phyloP scores from a whole-genome alignment of 106 monocot species.

The Allium cepa region DNA sequence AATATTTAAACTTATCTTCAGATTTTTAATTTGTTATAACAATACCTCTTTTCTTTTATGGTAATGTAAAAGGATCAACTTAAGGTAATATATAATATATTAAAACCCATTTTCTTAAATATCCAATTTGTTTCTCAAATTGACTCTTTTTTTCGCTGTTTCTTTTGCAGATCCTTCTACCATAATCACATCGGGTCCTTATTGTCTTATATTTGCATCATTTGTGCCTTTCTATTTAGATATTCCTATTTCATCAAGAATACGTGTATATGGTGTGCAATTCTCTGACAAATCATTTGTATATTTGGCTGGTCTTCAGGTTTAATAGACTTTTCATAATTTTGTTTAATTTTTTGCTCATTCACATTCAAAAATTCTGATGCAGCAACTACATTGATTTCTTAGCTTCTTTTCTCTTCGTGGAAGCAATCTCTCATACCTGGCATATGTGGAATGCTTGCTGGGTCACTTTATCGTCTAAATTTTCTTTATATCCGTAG shows the following conservation, averaged over 20 bases:
- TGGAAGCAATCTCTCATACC: conserved; percentile 74
- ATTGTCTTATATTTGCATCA: conserved; percentile 85
- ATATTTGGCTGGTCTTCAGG: conserved; percentile 94
- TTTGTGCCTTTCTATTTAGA: conserved; percentile 93
- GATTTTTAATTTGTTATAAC: too few relatives aligned
- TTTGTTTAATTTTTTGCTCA: conserved; percentile 59
- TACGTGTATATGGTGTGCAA: conserved; percentile 56
- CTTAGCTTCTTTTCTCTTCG: conserved; percentile 82
- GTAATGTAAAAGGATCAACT: too few relatives aligned
- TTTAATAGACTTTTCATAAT: conserved; percentile 11
- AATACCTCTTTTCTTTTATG: too few relatives aligned
- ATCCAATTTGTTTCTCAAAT: too few relatives aligned
- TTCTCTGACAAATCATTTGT: conserved; percentile 80
- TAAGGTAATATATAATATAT: too few relatives aligned
- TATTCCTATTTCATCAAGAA: conserved; percentile 75
- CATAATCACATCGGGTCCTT: conserved; percentile 74
- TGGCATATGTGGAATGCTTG: conserved; percentile 79
- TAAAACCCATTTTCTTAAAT: too few relatives aligned
- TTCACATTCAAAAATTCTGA: conserved; percentile 19
- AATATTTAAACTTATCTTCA: too few relatives aligned
- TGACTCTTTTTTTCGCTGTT: conserved; percentile 6
- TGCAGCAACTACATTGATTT: background rate
- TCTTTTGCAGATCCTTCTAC: conserved; percentile 50
- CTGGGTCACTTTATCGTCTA: conserved; percentile 69
- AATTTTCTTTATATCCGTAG: conserved; percentile 61